Base-by-base conservation (phyloP, 345 rosid species). In the Citrus maxima region DNA sequence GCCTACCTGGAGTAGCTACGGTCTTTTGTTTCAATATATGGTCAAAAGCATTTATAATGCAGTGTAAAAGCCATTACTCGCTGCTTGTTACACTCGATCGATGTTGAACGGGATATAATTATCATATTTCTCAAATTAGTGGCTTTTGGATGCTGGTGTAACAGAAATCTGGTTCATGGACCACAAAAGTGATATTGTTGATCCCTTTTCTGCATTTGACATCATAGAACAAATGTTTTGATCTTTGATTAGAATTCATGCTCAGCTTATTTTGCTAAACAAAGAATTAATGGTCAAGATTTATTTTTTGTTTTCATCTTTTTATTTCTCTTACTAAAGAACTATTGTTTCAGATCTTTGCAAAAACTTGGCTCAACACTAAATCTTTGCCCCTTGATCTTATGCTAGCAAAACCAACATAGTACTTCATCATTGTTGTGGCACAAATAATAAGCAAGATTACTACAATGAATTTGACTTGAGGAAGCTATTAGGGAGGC, bases 401-500 rank as follows among this genome's bases (percentile, higher is more conserved):
- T 22, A 34, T 76, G n/a, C 19, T 34, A 19, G 67, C 37, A 37
- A 67, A 38, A 55, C 18, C 55, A 56, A 24, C 16, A 10, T 46
- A 32, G 19, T 59, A 65, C 37, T 76, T 67, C 54, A 42, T 72
- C 67, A 54, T 67, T 63, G 35, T 75, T 54, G 71, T 80, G 77
- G 10, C 88, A 87, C 90, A 93, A 98, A 91, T 80, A 84, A 77
- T 54, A 88, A 86, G 63, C 91, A 86, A 40, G 89, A 86, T 69
- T 95, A 87, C 81, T 87, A 88, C 83, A 86, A 87, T 86, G 97
- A 95, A 55, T 93, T 92, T 87, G 98, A 94, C 87, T 86, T 94
- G 90, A 86, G 98, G 84, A 96, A 94, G 87, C 97, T 95, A 66
- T 81, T 96, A 85, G 97, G 91, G 84, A 89, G 92, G 86, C 97